phyloP scores from a whole-genome alignment of 257 asterid species.

The Solanum sitiens region DNA sequence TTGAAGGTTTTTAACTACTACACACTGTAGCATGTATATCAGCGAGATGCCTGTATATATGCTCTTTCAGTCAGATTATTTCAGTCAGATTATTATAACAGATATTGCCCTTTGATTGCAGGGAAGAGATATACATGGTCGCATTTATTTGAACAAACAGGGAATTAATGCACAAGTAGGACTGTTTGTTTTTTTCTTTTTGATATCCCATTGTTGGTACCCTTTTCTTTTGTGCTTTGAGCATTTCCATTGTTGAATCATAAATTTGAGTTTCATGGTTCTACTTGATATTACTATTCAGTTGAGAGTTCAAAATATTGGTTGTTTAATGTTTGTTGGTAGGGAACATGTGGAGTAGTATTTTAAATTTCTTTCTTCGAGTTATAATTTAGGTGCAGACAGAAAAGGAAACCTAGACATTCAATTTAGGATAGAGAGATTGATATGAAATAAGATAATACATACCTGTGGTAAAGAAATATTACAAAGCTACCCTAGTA shows the following conservation, averaged over 20 bases:
- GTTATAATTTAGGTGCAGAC: neutral
- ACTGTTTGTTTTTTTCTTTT: neutral
- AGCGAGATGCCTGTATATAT: neutral
- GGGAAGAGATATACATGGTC: conserved; percentile 85
- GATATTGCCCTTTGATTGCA: conserved; percentile 4
- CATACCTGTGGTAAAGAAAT: neutral
- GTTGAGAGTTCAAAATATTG: neutral
- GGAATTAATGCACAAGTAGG: conserved; percentile 96
- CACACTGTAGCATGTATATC: neutral
- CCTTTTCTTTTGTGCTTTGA: neutral
- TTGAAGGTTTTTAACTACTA: neutral
- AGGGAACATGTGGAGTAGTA: neutral
- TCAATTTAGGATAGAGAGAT: neutral
- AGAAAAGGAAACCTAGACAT: neutral
- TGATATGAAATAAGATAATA: neutral
- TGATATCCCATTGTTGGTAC: neutral
- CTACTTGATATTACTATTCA: neutral
- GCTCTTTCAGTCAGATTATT: conserved; percentile 9
- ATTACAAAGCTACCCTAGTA: neutral
- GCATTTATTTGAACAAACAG: conserved; percentile 86
- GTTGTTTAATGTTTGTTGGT: neutral
- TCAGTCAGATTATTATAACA: conserved; percentile 6
- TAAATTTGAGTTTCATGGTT: neutral
- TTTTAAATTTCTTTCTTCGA: neutral
- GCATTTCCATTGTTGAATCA: neutral